phyloP scores from a whole-genome alignment of 257 asterid genomes.

The Solanum bulbocastanum region DNA sequence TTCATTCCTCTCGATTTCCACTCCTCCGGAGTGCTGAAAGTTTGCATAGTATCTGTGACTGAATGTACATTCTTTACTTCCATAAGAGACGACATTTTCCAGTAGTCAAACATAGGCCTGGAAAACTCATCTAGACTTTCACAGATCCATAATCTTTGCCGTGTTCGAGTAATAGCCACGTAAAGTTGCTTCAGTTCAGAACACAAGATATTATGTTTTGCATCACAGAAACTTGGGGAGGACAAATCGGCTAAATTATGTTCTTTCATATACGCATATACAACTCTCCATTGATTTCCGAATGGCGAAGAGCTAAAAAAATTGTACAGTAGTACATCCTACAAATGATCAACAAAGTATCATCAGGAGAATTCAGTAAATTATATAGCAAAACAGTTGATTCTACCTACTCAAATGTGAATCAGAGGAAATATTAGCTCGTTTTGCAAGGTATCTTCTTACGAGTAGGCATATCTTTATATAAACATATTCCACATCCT shows the following conservation, averaged over 20 bases:
- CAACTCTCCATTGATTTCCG: conserved; percentile 55
- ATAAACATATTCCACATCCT: background rate
- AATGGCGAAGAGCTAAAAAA: conserved; percentile 60
- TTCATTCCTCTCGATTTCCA: conserved; percentile 58
- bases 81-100: conserved; percentile 40
- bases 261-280: conserved; percentile 38
- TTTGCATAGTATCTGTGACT: conserved; percentile 42
- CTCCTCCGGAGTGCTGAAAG: conserved; percentile 57
- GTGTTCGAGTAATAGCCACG: conserved; percentile 59
- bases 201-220: conserved; percentile 48
- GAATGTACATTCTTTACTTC: conserved; percentile 37
- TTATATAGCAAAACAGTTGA: background rate
- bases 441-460: background rate
- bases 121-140: conserved; percentile 36
- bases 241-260: conserved; percentile 26
- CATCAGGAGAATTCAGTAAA: background rate
- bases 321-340: conserved; percentile 66
- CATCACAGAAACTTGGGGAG: conserved; percentile 35
- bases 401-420: background rate
- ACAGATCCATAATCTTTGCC: conserved; percentile 65
- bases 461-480: background rate
- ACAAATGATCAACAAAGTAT: background rate
- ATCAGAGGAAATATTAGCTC: background rate
- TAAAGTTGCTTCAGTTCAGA: conserved; percentile 57
- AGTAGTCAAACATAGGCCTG: conserved; percentile 49